Evolutionary conservation across 2,329 filamentous ascomycete genomes (phyloP).

Genomic region (Cryphonectria radicalis): DNA sequence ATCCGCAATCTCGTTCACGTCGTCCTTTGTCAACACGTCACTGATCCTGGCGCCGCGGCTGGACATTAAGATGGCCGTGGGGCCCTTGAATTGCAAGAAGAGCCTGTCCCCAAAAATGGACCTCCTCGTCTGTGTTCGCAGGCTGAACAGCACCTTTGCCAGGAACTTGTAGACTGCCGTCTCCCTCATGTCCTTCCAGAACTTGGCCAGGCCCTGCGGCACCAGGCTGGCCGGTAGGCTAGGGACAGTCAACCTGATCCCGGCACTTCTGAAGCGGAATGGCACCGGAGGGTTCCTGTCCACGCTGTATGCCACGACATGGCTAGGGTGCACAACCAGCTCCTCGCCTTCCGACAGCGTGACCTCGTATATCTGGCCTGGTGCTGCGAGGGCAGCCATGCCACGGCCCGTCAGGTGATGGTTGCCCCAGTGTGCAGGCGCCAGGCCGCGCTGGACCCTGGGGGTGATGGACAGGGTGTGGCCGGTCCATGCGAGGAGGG

Average conservation of each 20-base stretch:
- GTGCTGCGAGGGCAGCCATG: conserved; percentile 80
- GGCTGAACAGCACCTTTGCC: conserved; percentile 64
- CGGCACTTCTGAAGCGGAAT: conserved; percentile 83
- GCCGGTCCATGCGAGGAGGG: conserved; percentile 94
- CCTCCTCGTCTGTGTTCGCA: conserved; percentile 77
- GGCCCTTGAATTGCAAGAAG: conserved; percentile 88
- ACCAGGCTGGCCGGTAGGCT: conserved; percentile 64
- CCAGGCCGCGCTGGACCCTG: conserved; percentile 73
- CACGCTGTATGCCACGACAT: conserved; percentile 88
- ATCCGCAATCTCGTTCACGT: conserved; percentile 91
- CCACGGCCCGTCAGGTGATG: conserved; percentile 87
- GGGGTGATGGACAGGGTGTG: conserved; percentile 80
- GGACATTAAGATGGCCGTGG: conserved; percentile 83
- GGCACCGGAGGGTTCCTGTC: conserved; percentile 74
- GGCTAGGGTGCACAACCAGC: conserved; percentile 88
- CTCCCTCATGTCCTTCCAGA: conserved; percentile 72
- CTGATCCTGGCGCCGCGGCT: conserved; percentile 79
- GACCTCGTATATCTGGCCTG: conserved; percentile 88
- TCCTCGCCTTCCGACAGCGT: conserved; percentile 81
- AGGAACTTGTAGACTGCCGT: conserved; percentile 74
- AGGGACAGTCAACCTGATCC: conserved; percentile 79
- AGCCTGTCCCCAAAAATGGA: conserved; percentile 93
- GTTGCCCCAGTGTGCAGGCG: conserved; percentile 88
- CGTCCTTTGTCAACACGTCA: conserved; percentile 75
- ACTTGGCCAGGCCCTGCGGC: conserved; percentile 64